These are phyloP conservation scores for Ogataea minuta DNA, from an alignment of 805 yeast species.

Conservation along the genomic window DNA sequence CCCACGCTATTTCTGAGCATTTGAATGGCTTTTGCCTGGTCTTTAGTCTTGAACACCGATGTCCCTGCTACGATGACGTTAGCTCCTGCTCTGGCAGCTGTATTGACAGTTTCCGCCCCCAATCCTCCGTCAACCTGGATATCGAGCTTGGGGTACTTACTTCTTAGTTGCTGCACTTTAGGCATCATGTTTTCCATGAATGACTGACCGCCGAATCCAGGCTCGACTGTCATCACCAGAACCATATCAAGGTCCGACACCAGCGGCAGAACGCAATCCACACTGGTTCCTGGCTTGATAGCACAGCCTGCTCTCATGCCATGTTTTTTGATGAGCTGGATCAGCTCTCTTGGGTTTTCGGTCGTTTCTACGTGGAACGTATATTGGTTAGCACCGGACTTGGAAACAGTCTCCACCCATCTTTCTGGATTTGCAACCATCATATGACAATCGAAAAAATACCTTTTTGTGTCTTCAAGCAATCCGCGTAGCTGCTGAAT, in stretches of 20 bases:
- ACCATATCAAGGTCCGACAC: slow-evolving; percentile 87
- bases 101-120: slow-evolving; percentile 78
- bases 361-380: slow-evolving; percentile 96
- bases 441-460: slow-evolving; percentile 93
- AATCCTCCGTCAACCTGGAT: slow-evolving; percentile 98
- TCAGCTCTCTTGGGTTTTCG: slow-evolving; percentile 68
- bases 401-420: slow-evolving; percentile 91
- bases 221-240: slow-evolving; percentile 98
- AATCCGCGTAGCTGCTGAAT: slow-evolving; percentile 16
- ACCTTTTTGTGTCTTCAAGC: slow-evolving; percentile 34
- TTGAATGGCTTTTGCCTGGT: slow-evolving; percentile 71
- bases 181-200: slow-evolving; percentile 97
- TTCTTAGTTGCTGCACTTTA: slow-evolving; percentile 77
- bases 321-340: slow-evolving; percentile 66
- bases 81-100: slow-evolving; percentile 96
- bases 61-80: slow-evolving; percentile 98
- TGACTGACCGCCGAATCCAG: slow-evolving; percentile 98
- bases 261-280: slow-evolving; percentile 72
- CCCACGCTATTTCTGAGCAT: slow-evolving; percentile 63
- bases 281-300: slow-evolving; percentile 88
- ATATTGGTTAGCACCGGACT: slow-evolving; percentile 93
- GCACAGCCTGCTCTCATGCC: slow-evolving; percentile 97
- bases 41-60: slow-evolving; percentile 79
- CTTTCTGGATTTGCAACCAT: slow-evolving; percentile 91
- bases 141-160: slow-evolving; percentile 70